A percentile compares a stretch with the other conserved stretches of the same genome.
Evolutionary conservation across 2,329 filamentous ascomycete species (phyloP).

Genomic region (Colletotrichum sidae): DNA sequence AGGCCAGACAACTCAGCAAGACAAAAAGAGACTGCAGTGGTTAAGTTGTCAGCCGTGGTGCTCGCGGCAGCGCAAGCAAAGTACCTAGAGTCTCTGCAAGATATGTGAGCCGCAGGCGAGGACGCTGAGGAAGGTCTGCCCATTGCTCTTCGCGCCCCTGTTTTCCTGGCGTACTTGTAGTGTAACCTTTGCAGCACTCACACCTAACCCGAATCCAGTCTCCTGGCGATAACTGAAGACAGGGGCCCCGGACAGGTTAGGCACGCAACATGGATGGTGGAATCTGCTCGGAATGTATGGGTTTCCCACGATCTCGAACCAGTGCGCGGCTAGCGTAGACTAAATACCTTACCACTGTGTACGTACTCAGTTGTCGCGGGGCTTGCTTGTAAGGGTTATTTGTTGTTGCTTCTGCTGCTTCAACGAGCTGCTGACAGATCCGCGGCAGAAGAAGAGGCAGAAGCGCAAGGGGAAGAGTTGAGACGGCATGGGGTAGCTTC

Average conservation of each 20-base stretch:
- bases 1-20: neutral
- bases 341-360: conserved; percentile 1
- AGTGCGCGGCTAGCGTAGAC: conserved; percentile 11
- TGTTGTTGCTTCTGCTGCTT: conserved; percentile 17
- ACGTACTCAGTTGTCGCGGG: no score
- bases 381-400: conserved; percentile 14
- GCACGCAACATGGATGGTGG: conserved; percentile 26
- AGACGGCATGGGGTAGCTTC: conserved; percentile 28
- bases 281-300: conserved; percentile 22
- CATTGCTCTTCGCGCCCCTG: conserved; percentile 7
- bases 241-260: conserved; percentile 13
- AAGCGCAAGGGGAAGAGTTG: conserved; percentile 10
- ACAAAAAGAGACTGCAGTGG: no score
- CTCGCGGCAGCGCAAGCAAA: no score
- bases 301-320: conserved; percentile 19
- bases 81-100: no score
- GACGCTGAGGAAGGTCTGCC: conserved; percentile 25
- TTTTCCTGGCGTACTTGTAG: neutral
- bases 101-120: neutral
- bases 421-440: conserved; percentile 13
- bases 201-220: conserved; percentile 9
- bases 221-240: conserved; percentile 24
- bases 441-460: conserved; percentile 8
- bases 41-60: no score
- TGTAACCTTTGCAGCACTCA: conserved; percentile 1